phyloP scores from a whole-genome alignment of 768 basidiomycete species.

The Omphalotus guepiniiformis region DNA sequence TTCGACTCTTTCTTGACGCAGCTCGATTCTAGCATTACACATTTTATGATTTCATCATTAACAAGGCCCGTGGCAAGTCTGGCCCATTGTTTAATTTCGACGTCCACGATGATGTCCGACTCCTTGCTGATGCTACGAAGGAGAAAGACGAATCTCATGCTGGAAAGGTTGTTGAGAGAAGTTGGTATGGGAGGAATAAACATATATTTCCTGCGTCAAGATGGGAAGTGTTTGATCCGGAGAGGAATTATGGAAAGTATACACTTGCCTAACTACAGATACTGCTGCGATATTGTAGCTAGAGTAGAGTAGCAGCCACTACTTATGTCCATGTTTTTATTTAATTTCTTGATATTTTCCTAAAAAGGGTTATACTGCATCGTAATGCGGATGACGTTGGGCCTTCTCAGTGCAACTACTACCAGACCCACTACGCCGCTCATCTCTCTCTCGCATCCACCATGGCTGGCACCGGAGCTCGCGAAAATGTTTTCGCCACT shows the following conservation, averaged over 20 bases:
- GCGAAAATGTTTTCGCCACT: constrained; percentile 95
- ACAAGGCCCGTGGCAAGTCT: constrained; percentile 97
- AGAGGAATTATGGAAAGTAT: constrained; percentile 91
- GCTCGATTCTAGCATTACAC: constrained; percentile 98
- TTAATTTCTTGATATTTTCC: no score
- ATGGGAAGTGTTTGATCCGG: constrained; percentile 97
- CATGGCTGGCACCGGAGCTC: constrained; percentile 88
- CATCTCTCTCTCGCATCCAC: not conserved
- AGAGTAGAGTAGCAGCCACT: no score
- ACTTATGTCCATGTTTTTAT: no score
- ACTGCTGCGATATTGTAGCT: no score
- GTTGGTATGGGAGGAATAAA: constrained; percentile 94
- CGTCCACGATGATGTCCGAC: constrained; percentile 95
- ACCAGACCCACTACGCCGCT: not conserved
- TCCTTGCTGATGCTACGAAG: constrained; percentile 89
- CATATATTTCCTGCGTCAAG: constrained; percentile 96
- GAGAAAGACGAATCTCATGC: constrained; percentile 99
- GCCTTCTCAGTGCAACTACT: no score
- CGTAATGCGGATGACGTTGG: no score
- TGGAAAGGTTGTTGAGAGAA: constrained; percentile 95
- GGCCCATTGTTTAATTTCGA: constrained; percentile 98
- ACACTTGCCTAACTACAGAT: constrained; percentile 70
- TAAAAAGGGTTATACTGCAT: no score
- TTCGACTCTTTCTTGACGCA: not conserved
- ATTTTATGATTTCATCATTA: constrained; percentile 97